Conservation (phyloP, 805 yeast species). For the Cyberlindnera nakhonratchasimensis region DNA sequence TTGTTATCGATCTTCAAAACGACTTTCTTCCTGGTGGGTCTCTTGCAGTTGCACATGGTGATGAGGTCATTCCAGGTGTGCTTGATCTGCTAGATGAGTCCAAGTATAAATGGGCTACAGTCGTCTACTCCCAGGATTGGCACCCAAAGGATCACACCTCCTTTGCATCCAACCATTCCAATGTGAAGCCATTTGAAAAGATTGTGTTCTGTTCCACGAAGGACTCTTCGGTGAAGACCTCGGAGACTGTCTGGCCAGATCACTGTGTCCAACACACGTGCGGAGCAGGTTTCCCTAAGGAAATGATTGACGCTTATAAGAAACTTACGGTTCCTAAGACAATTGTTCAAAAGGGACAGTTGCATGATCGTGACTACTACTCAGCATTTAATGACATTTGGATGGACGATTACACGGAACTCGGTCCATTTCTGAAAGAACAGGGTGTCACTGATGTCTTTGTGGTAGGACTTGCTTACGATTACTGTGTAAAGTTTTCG, state of each 20-base stretch:
- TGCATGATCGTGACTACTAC: constrained; percentile 75
- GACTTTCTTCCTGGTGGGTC: constrained; percentile 88
- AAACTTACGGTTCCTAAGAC: constrained; percentile 35
- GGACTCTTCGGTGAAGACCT: constrained; percentile 27
- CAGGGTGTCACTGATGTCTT: constrained; percentile 56
- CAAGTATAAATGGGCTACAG: constrained; percentile 51
- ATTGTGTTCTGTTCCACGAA: constrained; percentile 51
- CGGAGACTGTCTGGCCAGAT: constrained; percentile 78
- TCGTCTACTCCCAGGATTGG: constrained; percentile 84
- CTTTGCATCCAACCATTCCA: constrained; percentile 68
- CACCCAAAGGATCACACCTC: constrained; percentile 79
- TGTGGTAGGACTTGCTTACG: constrained; percentile 82
- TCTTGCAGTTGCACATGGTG: constrained; percentile 67
- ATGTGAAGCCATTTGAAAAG: constrained; percentile 46
- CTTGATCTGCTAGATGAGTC: constrained; percentile 40
- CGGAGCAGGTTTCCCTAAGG: constrained; percentile 63
- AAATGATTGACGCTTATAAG: constrained; percentile 36
- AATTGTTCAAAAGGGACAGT: constrained; percentile 67
- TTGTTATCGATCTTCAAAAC: constrained; percentile 79
- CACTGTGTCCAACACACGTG: constrained; percentile 75
- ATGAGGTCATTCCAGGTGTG: constrained; percentile 52
- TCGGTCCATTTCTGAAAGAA: constrained; percentile 44
- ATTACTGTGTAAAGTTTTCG: constrained; percentile 78
- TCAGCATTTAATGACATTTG: constrained; percentile 84
- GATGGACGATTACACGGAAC: constrained; percentile 66